These are phyloP conservation scores for Hysterangium stoloniferum DNA, from an alignment of 768 basidiomycete species.

Conservation along the genomic window DNA sequence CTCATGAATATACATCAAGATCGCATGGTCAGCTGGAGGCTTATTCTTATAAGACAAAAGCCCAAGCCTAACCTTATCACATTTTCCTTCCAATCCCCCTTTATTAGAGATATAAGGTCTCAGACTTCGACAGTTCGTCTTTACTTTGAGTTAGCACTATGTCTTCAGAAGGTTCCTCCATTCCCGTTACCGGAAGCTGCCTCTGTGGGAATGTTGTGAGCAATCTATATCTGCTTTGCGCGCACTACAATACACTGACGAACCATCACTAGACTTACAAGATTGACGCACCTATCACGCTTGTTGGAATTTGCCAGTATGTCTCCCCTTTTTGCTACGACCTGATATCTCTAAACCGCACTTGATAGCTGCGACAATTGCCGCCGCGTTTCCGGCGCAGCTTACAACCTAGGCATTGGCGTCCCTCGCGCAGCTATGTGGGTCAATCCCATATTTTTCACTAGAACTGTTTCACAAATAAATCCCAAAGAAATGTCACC, in stretches of 20 bases:
- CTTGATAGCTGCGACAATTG: neutral
- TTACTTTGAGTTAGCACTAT: too few relatives aligned
- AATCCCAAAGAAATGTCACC: too few relatives aligned
- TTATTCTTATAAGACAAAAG: too few relatives aligned
- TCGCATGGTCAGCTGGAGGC: too few relatives aligned
- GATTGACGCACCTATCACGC: neutral
- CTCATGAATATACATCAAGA: too few relatives aligned
- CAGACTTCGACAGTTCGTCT: too few relatives aligned
- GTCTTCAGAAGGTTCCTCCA: too few relatives aligned
- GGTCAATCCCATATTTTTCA: neutral
- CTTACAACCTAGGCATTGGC: neutral
- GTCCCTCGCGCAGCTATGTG: neutral
- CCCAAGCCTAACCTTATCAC: too few relatives aligned
- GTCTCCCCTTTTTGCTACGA: too few relatives aligned
- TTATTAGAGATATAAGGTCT: too few relatives aligned
- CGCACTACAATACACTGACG: neutral
- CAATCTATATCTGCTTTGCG: neutral
- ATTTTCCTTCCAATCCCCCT: too few relatives aligned
- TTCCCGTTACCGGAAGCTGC: neutral
- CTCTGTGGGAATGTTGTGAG: constrained; percentile 1
- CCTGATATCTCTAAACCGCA: too few relatives aligned
- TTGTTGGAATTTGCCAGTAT: neutral
- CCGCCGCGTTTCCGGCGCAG: neutral
- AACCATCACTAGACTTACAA: neutral
- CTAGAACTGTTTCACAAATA: neutral